These are phyloP conservation scores for Starmera pachycereana DNA, from an alignment of 805 yeast species.

Conservation along the genomic window DNA sequence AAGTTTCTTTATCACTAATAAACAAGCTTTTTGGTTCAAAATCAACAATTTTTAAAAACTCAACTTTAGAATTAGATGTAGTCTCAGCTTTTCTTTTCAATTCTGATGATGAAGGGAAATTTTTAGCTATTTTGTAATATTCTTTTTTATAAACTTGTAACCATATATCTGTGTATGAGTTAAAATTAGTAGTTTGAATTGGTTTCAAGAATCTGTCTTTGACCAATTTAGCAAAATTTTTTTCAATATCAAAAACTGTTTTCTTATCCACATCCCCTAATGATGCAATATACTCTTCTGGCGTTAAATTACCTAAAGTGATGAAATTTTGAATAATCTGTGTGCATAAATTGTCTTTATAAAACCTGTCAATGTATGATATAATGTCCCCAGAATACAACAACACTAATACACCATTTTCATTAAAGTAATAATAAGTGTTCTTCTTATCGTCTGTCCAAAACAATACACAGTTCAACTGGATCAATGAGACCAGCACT, in stretches of 20 bases:
- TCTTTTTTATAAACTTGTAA: constrained; percentile 29
- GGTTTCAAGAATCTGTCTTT: constrained; percentile 42
- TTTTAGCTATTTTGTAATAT: constrained; percentile 27
- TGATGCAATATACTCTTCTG: constrained; percentile 35
- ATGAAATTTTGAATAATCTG: constrained; percentile 60
- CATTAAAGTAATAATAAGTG: constrained; percentile 49
- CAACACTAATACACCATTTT: constrained; percentile 51
- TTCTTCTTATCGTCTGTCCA: constrained; percentile 36
- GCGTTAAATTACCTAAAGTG: constrained; percentile 56
- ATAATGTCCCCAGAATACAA: constrained; percentile 74
- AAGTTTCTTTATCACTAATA: constrained; percentile 23
- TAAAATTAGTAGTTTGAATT: constrained; percentile 26
- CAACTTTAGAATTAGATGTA: constrained; percentile 34
- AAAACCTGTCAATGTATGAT: constrained; percentile 34
- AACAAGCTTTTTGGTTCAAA: constrained; percentile 19
- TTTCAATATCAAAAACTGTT: constrained; percentile 20
- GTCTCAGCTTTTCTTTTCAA: constrained; percentile 50
- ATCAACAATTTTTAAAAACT: constrained; percentile 26
- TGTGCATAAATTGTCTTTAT: constrained; percentile 33
- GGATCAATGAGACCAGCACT: constrained; percentile 66
- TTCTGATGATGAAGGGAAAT: constrained; percentile 34
- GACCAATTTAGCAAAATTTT: constrained; percentile 33
- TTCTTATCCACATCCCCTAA: constrained; percentile 19
- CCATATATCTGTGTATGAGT: constrained; percentile 30
- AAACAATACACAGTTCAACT: constrained; percentile 63